Conservation (phyloP, 1,284 basidiomycete genomes). For the Gymnopus androsaceus region DNA sequence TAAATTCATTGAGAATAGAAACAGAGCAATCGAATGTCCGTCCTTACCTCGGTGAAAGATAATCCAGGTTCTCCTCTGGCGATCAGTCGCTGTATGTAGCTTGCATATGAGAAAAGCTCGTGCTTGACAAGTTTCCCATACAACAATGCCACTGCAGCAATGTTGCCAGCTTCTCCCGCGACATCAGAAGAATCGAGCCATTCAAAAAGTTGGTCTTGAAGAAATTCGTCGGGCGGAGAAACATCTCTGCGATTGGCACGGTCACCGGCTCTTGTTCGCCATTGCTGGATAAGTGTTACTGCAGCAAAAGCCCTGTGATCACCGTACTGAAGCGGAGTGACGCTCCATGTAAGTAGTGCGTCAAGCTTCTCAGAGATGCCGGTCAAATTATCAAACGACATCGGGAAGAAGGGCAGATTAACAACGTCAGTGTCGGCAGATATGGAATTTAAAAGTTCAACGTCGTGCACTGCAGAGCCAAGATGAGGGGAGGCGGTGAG, state of each 20-base stretch:
- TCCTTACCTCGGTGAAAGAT: constrained; percentile 51
- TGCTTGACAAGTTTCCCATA: constrained; percentile 80
- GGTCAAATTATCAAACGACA: constrained; percentile 42
- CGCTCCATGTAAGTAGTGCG: constrained; percentile 84
- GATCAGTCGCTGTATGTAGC: constrained; percentile 83
- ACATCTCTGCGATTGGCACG: constrained; percentile 60
- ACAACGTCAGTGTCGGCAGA: constrained; percentile 69
- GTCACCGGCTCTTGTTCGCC: constrained; percentile 65
- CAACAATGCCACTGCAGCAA: constrained; percentile 67
- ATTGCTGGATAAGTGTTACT: constrained; percentile 72
- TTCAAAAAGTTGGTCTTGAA: constrained; percentile 78
- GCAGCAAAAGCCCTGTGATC: constrained; percentile 84
- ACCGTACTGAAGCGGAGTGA: constrained; percentile 82
- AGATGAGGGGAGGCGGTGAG: constrained; percentile 54
- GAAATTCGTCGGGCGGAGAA: constrained; percentile 54
- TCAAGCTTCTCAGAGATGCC: constrained; percentile 73
- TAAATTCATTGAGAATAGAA: background rate
- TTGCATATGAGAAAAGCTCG: constrained; percentile 81
- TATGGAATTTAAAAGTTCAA: constrained; percentile 85
- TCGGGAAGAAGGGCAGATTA: constrained; percentile 62
- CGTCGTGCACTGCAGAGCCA: constrained; percentile 70
- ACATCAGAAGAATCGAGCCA: constrained; percentile 79
- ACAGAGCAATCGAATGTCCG: background rate
- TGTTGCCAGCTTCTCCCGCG: constrained; percentile 59
- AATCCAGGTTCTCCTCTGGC: constrained; percentile 75